Evolutionary conservation across 2,329 filamentous ascomycete genomes (phyloP), one percentile per base, ranked within the genome.

Genomic region (Colletotrichum magnum): DNA sequence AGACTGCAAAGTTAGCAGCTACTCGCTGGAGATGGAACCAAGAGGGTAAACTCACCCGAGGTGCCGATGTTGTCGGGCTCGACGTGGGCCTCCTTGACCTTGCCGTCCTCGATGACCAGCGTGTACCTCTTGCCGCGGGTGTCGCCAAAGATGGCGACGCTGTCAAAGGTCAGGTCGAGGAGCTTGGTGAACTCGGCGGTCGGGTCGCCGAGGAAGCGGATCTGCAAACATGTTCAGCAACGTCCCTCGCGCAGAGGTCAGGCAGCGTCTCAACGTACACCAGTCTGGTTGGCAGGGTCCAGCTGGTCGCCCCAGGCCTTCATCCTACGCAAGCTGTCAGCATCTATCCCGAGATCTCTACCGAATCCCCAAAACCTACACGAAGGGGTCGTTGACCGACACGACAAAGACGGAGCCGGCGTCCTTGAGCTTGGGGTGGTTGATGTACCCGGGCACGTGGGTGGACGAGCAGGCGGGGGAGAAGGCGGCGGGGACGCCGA

Each of bases 361-460:
- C 5, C 41, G 16, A n/a, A n/a, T 36, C 6, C 41, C 15, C 41
- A 15, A 36, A 39, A 83, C 93, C 82, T 86, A 97, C 93, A 97
- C 95, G 79, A 98, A 98, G 21, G 94, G 89, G 79, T 98, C 95
- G 79, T 98, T 98, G 78, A 98, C 95, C 16, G 93, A 91, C 65
- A 98, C 90, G 48, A 98, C 94, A 77, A 97, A 97, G 53, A 97
- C 93, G 76, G 92, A 87, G 57, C 94, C 95, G 36, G 93, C 94
- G 70, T 91, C 86, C 83, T 93, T 93, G 74, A 97, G 87, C 79
- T 91, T 90, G 64, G 91, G 87, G 78, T 94, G 92, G 77, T 90
- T 90, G 80, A 98, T 92, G 83, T 94, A 98, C 64, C 93, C 93
- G 1, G 95, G 95, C 53, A 98, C 86, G 79, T 98, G 95, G 71